These are phyloP conservation scores for Sporisorium scitamineum DNA, from an alignment of 1,284 basidiomycete genomes.

Conservation along the genomic window DNA sequence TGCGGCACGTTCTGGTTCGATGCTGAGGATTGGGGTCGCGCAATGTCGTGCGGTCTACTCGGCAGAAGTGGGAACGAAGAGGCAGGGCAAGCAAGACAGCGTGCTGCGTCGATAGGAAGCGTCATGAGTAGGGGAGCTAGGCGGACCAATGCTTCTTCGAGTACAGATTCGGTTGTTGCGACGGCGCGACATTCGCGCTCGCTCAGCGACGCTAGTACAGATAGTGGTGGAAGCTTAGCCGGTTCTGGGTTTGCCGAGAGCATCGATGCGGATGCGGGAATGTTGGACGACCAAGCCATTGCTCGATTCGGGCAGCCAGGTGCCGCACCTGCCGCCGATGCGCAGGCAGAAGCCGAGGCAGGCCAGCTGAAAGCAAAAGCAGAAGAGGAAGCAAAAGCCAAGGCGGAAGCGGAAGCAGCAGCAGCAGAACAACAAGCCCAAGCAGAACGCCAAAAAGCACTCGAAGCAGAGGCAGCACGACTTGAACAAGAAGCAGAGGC, in stretches of 20 bases:
- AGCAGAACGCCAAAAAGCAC: conserved; percentile 21
- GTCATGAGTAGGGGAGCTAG: conserved; percentile 39
- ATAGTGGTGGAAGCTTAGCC: conserved; percentile 28
- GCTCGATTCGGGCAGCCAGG: conserved; percentile 28
- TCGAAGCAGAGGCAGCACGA: conserved; percentile 28
- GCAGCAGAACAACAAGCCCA: conserved; percentile 2
- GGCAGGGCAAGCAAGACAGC: neutral
- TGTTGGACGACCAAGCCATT: conserved; percentile 54
- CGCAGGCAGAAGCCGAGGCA: conserved; percentile 5
- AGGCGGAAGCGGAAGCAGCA: conserved; percentile 11
- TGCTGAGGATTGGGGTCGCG: conserved; percentile 15
- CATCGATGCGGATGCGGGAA: conserved; percentile 56
- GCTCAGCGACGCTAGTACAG: conserved; percentile 38
- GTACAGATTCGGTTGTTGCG: neutral
- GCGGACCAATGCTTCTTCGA: conserved; percentile 4
- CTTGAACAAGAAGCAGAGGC: conserved; percentile 38
- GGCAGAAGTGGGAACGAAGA: conserved; percentile 11
- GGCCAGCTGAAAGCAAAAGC: conserved; percentile 6
- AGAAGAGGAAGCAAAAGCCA: conserved; percentile 14
- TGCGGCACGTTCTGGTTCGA: conserved; percentile 33
- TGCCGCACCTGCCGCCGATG: neutral
- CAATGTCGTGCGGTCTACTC: conserved; percentile 36
- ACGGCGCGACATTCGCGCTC: conserved; percentile 30
- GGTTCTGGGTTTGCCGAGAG: conserved; percentile 36
- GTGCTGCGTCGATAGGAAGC: conserved; percentile 39